phyloP scores from a whole-genome alignment of 2,329 filamentous ascomycete genomes.

The Bipolaris cookei region DNA sequence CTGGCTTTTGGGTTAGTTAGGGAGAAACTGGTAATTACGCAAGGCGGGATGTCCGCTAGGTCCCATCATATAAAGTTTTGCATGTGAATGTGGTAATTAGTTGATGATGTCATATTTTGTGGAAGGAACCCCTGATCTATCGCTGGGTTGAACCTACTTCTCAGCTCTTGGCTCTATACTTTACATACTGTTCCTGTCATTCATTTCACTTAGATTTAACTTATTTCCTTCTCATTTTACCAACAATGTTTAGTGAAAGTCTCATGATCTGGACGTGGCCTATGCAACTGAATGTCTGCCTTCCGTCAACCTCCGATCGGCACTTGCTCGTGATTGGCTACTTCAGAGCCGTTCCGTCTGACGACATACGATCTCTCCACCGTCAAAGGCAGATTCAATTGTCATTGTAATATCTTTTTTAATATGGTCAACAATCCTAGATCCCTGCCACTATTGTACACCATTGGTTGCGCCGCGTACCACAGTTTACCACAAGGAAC shows the following conservation, averaged over 20 bases:
- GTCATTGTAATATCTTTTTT: no score
- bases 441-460: no score
- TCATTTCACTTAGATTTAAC: no score
- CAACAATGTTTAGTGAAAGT: not conserved
- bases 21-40: not conserved
- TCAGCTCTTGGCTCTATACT: not conserved
- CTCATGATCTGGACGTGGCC: not conserved
- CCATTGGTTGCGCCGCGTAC: no score
- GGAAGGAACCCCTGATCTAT: not conserved
- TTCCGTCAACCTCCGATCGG: not conserved
- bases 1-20: no score
- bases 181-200: not conserved
- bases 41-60: not conserved
- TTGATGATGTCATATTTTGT: not conserved
- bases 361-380: not conserved
- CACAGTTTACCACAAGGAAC: no score
- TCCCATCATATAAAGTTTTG: not conserved
- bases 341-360: not conserved
- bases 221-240: not conserved
- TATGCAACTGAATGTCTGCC: not conserved
- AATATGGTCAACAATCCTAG: no score
- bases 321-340: not conserved
- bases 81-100: not conserved
- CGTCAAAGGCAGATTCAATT: not conserved
- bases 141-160: not conserved